Base-by-base conservation (phyloP, 2,329 filamentous ascomycete species). In the Hypoxylon sp. region DNA sequence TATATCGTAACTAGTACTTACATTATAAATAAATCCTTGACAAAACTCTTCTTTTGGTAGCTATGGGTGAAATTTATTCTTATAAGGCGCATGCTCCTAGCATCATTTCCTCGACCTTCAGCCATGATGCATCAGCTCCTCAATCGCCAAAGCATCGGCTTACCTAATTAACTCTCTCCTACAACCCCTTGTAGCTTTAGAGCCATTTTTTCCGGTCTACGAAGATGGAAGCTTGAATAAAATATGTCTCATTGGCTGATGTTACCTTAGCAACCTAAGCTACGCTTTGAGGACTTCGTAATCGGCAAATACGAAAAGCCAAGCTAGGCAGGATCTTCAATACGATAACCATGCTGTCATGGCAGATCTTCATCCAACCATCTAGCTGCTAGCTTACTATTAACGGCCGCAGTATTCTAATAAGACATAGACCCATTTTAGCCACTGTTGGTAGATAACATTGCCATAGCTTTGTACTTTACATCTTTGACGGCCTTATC, bases 231-330 rank as follows among this genome's bases (percentile, higher is more conserved):
- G 19, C 37, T 44, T 50, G 26, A 47, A n/a, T 52, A 8, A 8
- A 48, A n/a, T 17, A 8, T 29, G 44, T 17, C 14, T 37, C 13
- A 63, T 55, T 59, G 42, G 59, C 26, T 10, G 53, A 63, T 50
- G 37, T 54, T 52, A 67, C 59, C 14, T 35, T 11, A 47, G 24
- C 47, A 50, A 59, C 26, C 10, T 51, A 13, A 59, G 48, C 57
- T 2, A 22, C 29, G 33, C n/a, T 24, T 55, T 33, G 24, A 24
- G 22, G 24, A 29, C 33, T 26, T 67, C 44, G 53, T 62, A 63
- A 69, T 72, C 59, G 59, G 46, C 64, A 58, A 69, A 69, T 68
- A 68, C 59, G 57, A 61, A 59, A 59, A 57, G 68, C 68, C 67
- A 70, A 70, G 60, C 35, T 33, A 51, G 48, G 57, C 44, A 66